These are phyloP conservation scores for Jaminaea rosea DNA, from an alignment of 1,284 basidiomycete species.

Conservation along the genomic window DNA sequence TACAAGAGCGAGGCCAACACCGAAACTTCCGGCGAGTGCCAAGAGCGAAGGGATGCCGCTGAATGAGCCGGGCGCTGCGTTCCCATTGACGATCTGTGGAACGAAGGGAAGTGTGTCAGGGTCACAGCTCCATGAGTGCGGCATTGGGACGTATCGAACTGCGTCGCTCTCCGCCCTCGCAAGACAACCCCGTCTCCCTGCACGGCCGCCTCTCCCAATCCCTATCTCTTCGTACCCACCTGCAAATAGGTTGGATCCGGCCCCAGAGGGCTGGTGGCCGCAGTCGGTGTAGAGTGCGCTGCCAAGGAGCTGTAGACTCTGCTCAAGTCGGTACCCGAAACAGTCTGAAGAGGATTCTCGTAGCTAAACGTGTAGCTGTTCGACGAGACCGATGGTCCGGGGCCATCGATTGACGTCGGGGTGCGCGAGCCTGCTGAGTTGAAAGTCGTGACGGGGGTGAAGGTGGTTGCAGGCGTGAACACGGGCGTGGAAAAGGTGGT, in stretches of 20 bases:
- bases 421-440: constrained; percentile 13
- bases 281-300: constrained; percentile 2
- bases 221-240: no score
- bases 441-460: constrained; percentile 27
- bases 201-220: no score
- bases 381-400: constrained; percentile 23
- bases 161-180: no score
- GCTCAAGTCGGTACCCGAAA: constrained; percentile 9
- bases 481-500: constrained; percentile 19
- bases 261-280: constrained; percentile 1
- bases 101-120: no score
- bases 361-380: constrained; percentile 18
- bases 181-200: no score
- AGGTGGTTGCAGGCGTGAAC: constrained; percentile 15
- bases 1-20: no score
- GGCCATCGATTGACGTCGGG: constrained; percentile 21
- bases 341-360: constrained; percentile 16
- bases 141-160: no score
- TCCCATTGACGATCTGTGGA: no score
- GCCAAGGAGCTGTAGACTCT: constrained; percentile 2
- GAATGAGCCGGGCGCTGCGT: no score
- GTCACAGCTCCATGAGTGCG: no score
- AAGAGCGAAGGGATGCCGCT: no score
- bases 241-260: constrained; percentile 7
- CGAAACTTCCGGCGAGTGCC: no score